Evolutionary conservation across 2,329 filamentous ascomycete genomes (phyloP), one percentile per base, ranked within the genome.

Genomic region (Phoma herbarum): DNA sequence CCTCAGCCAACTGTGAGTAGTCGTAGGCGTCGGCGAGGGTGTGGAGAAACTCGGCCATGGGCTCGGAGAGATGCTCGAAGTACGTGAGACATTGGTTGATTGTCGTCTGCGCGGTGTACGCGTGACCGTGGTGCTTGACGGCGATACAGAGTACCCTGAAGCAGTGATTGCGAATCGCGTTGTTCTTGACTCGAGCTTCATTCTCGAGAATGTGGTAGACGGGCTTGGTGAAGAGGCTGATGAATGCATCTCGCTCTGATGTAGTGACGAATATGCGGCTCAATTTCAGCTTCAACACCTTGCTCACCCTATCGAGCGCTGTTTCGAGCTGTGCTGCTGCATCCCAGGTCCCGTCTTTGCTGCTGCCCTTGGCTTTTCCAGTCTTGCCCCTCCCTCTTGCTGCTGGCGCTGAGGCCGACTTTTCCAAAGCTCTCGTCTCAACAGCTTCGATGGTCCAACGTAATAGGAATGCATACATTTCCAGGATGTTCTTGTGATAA

Each of bases 41-140:
- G 70, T 98, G 92, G 4, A 99, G 82, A 70, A 99, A 97, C 76
- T 99, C 96, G 29, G 95, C 95, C 95, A 99, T 99, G 1, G 95
- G 95, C 73, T 99, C 95, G 0, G 95, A 94, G n/a, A 99, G 81
- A 77, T 99, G 95, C 79, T 99, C 95, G 71, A 98, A 99, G 76
- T 99, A 99, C 5, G 95, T 97, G 66, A 99, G 81, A 74, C 95
- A 98, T 77, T 99, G 95, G 53, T 98, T 93, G 71, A 99, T 96
- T 44, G 93, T 96, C 46, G 96, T 98, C 83, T 99, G 95, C 1
- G 95, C 95, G 50, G 91, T 93, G 75, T 97, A 97, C 66, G 90
- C 95, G 77, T 99, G 95, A 1, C 95, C 95, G 75, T 99, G 95
- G 73, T 98, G 93, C 80, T 99, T 99, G 60, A 99, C 88, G 33